Conservation (phyloP, 2,329 filamentous ascomycete genomes). For the Dryadomyces quercus-mongolicae region DNA sequence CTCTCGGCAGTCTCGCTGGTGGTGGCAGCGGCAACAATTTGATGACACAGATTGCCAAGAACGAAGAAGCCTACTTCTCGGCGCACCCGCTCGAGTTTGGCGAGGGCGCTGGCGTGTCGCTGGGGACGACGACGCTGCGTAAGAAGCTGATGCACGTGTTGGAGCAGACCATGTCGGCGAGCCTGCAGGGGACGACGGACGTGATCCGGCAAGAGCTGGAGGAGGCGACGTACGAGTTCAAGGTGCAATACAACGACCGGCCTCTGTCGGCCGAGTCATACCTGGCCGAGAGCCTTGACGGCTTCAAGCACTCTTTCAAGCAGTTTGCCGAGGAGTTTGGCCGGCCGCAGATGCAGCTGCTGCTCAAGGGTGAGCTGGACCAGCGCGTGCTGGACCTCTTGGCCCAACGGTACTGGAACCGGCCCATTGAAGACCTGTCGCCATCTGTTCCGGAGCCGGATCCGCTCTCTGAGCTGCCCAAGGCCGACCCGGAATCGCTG, state of each 20-base stretch:
- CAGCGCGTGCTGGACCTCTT: conserved; percentile 89
- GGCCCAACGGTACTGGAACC: conserved; percentile 94
- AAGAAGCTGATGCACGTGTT: conserved; percentile 97
- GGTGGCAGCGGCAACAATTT: conserved; percentile 48
- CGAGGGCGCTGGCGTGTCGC: conserved; percentile 54
- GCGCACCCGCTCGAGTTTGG: conserved; percentile 74
- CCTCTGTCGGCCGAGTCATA: conserved; percentile 93
- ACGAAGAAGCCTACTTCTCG: conserved; percentile 79
- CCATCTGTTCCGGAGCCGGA: conserved; percentile 56
- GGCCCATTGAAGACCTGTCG: conserved; percentile 75
- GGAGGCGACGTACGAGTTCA: conserved; percentile 96
- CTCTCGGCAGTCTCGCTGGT: not conserved
- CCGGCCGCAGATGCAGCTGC: conserved; percentile 72
- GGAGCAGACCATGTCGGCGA: conserved; percentile 93
- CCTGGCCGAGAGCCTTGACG: conserved; percentile 84
- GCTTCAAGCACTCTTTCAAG: conserved; percentile 97
- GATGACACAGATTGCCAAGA: conserved; percentile 68
- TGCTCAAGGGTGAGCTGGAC: conserved; percentile 86
- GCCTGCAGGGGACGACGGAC: conserved; percentile 77
- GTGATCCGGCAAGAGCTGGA: conserved; percentile 91
- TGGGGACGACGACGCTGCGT: conserved; percentile 76
- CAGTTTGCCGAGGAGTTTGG: conserved; percentile 85
- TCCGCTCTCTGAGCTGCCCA: conserved; percentile 65
- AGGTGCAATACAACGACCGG: conserved; percentile 97
- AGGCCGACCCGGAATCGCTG: conserved; percentile 69